Base-by-base conservation (phyloP, 768 basidiomycete species). In the Peribolospora baueri region DNA sequence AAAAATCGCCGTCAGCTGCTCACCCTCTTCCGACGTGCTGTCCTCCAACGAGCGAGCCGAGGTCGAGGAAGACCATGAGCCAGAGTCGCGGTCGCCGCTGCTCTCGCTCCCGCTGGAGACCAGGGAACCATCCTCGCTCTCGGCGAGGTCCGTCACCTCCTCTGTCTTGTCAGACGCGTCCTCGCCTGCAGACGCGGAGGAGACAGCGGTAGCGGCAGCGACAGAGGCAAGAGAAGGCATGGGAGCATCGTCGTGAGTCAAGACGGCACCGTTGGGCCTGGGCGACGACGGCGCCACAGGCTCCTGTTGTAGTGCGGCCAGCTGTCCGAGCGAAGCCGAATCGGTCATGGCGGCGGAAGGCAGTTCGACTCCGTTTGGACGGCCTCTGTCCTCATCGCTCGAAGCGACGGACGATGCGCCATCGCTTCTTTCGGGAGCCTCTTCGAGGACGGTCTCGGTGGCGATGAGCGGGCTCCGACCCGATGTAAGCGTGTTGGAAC, bases 1-100 rank as follows among this genome's bases (percentile, higher is more conserved):
- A 69, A 86, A 91, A 55, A 91, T 87, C 8, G 83, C 71, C 7
- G 70, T 71, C 57, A 68, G 54, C n/a, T 64, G 40, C 48, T 67
- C 58, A n/a, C 47, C 48, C 9, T 25, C 57, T n/a, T 41, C 51
- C 52, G 4, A 45, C 41, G 25, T 25, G 25, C 25, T 25, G 25
- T 25, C 25, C 25, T 25, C 25, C 25, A 1, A 25, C 25, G 25
- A 25, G 25, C 25, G 25, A 25, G 25, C 25, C 25, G 25, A 25
- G 25, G 25, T 25, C 25, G 25, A 25, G 25, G 25, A 25, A 25
- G 25, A 25, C 25, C 25, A 25, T 25, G 25, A 25, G 25, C 25
- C 25, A 25, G 25, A 25, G 25, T 25, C 25, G 25, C 25, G 25
- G 25, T 25, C 25, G 25, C 25, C 25, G 25, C 40, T 46, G 14